phyloP scores from a whole-genome alignment of 2,329 filamentous ascomycete species.

The Xylaria arbuscula region DNA sequence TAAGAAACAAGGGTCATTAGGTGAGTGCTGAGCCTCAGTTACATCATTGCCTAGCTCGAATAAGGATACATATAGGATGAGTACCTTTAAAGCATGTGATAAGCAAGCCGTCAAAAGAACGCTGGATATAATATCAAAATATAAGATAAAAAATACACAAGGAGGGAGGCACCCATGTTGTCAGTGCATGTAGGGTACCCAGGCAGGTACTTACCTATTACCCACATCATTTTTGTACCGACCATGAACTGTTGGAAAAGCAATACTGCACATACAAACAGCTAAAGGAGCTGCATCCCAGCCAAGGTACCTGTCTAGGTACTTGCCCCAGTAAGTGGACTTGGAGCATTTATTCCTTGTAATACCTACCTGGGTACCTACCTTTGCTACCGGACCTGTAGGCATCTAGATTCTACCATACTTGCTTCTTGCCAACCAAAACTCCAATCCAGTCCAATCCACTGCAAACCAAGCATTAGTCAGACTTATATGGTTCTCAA shows the following conservation, averaged over 20 bases:
- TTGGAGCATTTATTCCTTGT: not conserved
- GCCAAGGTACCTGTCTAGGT: not conserved
- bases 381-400: not conserved
- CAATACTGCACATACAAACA: not conserved
- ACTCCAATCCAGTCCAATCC: slow-evolving; percentile 10
- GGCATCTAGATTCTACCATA: no score
- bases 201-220: not conserved
- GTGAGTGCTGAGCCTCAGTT: not conserved
- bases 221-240: not conserved
- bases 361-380: not conserved
- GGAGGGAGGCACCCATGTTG: no score
- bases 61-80: not conserved
- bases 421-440: no score
- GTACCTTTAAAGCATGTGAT: not conserved
- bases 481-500: not conserved
- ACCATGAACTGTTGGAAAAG: not conserved
- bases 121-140: no score
- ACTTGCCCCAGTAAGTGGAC: not conserved
- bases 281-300: slow-evolving; percentile 14
- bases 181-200: not conserved
- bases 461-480: slow-evolving; percentile 22
- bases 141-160: no score
- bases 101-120: no score
- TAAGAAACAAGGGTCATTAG: not conserved
- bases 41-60: not conserved